These are phyloP conservation scores for Phytophthora aleatoria DNA, from an alignment of 352 stramenopile species.

Conservation along the genomic window DNA sequence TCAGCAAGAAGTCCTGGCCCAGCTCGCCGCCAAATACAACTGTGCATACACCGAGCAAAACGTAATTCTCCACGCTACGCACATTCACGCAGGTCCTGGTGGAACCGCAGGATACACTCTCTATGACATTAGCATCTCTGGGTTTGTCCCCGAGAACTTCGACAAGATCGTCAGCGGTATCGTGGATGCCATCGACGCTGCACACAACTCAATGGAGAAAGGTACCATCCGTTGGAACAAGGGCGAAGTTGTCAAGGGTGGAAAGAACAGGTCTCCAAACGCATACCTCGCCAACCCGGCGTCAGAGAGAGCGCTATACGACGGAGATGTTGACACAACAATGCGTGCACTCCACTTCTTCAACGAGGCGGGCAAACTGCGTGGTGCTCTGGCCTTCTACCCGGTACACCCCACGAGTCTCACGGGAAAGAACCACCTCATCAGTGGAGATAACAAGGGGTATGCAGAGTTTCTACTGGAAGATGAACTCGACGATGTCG, in stretches of 20 bases:
- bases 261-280: conserved; percentile 73
- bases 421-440: conserved; percentile 65
- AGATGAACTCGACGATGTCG: conserved; percentile 31
- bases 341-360: conserved; percentile 68
- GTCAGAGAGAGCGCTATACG: conserved; percentile 57
- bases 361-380: conserved; percentile 24
- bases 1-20: conserved; percentile 53
- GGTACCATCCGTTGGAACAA: conserved; percentile 49
- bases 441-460: conserved; percentile 86
- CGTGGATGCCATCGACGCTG: conserved; percentile 55
- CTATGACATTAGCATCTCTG: conserved; percentile 56
- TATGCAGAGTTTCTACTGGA: conserved; percentile 57
- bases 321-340: conserved; percentile 63
- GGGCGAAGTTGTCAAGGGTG: conserved; percentile 33
- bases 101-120: conserved; percentile 79
- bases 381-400: conserved; percentile 68
- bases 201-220: conserved; percentile 55
- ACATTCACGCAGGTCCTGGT: conserved; percentile 79
- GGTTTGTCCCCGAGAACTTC: conserved; percentile 60
- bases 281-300: conserved; percentile 74
- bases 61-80: conserved; percentile 74
- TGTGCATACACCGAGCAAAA: conserved; percentile 60
- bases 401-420: conserved; percentile 81
- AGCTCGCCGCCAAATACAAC: conserved; percentile 44
- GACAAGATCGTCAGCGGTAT: conserved; percentile 71